Conservation (phyloP, 2,329 filamentous ascomycete genomes). For the Pseudogymnoascus verrucosus region DNA sequence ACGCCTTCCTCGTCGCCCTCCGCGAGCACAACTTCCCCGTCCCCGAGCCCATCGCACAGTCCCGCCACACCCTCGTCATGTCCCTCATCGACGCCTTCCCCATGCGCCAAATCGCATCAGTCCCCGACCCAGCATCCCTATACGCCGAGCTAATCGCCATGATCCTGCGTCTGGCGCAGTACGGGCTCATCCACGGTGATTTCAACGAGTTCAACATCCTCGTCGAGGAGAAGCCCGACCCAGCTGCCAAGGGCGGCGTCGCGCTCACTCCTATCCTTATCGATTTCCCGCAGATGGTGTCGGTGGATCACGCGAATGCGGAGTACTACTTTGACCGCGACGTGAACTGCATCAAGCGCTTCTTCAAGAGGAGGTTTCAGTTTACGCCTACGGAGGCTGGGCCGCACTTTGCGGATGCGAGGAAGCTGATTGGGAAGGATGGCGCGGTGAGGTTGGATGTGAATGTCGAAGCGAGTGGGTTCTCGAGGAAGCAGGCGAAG, state of each 20-base stretch:
- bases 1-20: constrained; percentile 85
- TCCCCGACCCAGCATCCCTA: constrained; percentile 75
- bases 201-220: constrained; percentile 99
- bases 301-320: constrained; percentile 85
- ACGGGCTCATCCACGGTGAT: constrained; percentile 92
- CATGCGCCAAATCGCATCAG: constrained; percentile 74
- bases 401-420: constrained; percentile 77
- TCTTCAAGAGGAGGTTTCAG: constrained; percentile 82
- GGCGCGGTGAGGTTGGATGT: constrained; percentile 69
- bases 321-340: constrained; percentile 98
- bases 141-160: constrained; percentile 88
- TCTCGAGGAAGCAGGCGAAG: constrained; percentile 94
- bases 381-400: constrained; percentile 77
- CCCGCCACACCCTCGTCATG: constrained; percentile 95
- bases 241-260: constrained; percentile 28
- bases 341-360: constrained; percentile 89
- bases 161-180: constrained; percentile 72
- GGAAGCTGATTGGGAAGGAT: constrained; percentile 61
- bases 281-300: constrained; percentile 98
- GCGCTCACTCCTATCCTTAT: constrained; percentile 74
- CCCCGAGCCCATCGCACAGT: constrained; percentile 79
- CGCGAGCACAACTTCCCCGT: constrained; percentile 80
- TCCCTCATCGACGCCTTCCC: constrained; percentile 86
- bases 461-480: constrained; percentile 83
- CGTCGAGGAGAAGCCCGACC: constrained; percentile 62